Base-by-base conservation (phyloP, 169 alveolate species). In the Plasmodium inui region DNA sequence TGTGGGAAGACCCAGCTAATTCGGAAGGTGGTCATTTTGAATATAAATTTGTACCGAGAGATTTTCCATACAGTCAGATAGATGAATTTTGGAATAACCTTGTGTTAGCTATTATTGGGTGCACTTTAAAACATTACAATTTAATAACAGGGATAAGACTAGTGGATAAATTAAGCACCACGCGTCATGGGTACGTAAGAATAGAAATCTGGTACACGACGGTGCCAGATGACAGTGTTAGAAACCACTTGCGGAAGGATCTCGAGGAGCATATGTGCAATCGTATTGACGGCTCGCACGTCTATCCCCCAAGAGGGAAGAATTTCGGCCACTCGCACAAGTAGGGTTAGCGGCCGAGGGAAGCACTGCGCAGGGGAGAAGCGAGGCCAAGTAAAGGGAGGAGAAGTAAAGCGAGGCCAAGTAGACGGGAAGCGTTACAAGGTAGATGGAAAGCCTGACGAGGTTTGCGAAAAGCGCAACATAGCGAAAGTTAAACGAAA, bases 1-100 rank as follows among this genome's bases (percentile, higher is more conserved):
- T 97, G 98, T 97, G 98, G 98, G 98, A 97, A 74, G 98, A 97
- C 46, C 97, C 97, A 37, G 92, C 97, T 96, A 97, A 97, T 83
- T 76, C 96, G 82, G 97, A 93, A 67, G 98, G 98, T 26, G 98
- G 98, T 10, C 98, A 97, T 89, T 95, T 97, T 83, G 97, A 96
- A 73, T 97, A 96, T 94, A 92, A 98, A 74, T 95, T 97, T 88
- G 92, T 95, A 82, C 98, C 96, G 6, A 76, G 94, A 70, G 97
- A 96, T 26, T 97, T 95, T 4, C 92, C 92, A 70, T 97, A 92
- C 57, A 84, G 96, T 14, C 94, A 89, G 74, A 93, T 97, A 37
- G 98, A 97, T 82, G 98, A 96, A 76, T 96, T 93, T 93, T 97
- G 98, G 98, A 97, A 97, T 84, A 97, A 97, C 84, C 95, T 97